Evolutionary conservation across 1,284 basidiomycete genomes (phyloP).

Genomic region (Sporisorium scitamineum): DNA sequence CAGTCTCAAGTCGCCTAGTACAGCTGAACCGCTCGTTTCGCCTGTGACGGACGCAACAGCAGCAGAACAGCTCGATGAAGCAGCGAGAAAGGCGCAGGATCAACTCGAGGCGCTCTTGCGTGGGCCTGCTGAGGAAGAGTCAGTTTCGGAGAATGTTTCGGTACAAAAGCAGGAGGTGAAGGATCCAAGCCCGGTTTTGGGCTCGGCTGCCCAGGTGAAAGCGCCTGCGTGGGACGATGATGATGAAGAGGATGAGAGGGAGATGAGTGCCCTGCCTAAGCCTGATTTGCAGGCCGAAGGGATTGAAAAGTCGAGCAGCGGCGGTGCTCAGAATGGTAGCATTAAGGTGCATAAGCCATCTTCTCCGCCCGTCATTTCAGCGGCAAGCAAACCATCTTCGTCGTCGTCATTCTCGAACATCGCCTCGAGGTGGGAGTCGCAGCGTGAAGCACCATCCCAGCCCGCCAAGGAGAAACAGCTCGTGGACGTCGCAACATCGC

Average conservation of each 20-base stretch:
- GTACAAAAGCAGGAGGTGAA: slow-evolving; percentile 1
- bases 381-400: background rate
- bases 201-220: slow-evolving; percentile 10
- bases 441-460: background rate
- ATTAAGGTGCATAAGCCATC: background rate
- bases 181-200: background rate
- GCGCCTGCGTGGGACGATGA: slow-evolving; percentile 62
- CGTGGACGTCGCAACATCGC: slow-evolving; percentile 21
- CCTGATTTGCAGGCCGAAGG: slow-evolving; percentile 22
- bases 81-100: slow-evolving; percentile 34
- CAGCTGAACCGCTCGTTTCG: slow-evolving; percentile 17
- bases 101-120: slow-evolving; percentile 48
- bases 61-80: slow-evolving; percentile 39
- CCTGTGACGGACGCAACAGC: slow-evolving; percentile 31
- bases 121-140: slow-evolving; percentile 10
- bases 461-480: slow-evolving; percentile 11
- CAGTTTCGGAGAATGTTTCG: background rate
- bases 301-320: background rate
- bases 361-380: background rate
- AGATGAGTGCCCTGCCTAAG: slow-evolving; percentile 43
- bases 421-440: slow-evolving; percentile 6
- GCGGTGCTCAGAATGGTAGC: background rate
- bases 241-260: slow-evolving; percentile 49
- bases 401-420: background rate
- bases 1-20: slow-evolving; percentile 7